Evolutionary conservation across 208 protist species (phyloP).

Genomic region (Naegleria gruberi): DNA sequence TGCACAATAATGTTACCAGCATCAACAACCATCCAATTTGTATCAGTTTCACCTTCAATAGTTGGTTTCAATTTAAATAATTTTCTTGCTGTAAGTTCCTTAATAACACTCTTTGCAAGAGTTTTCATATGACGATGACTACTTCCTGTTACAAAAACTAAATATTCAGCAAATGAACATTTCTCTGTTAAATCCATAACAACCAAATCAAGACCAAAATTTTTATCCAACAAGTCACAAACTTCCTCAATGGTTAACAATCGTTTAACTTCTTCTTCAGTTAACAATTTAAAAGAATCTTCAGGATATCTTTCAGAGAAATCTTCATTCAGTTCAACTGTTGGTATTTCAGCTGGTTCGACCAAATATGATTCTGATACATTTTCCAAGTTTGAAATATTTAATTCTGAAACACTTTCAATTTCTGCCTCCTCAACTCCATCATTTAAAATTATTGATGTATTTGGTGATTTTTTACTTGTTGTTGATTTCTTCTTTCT

Average conservation of each 20-base stretch:
- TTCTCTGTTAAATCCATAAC: background rate
- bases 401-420: too few relatives aligned
- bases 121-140: background rate
- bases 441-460: background rate
- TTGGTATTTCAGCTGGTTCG: background rate
- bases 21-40: conserved; percentile 4
- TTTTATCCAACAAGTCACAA: background rate
- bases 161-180: background rate
- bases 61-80: background rate
- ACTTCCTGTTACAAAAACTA: background rate
- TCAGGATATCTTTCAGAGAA: background rate
- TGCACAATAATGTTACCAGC: background rate
- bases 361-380: too few relatives aligned
- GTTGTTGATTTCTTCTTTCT: too few relatives aligned
- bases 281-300: background rate
- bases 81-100: background rate
- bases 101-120: background rate
- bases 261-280: background rate
- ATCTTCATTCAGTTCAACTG: background rate
- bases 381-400: too few relatives aligned
- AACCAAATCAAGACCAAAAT: background rate
- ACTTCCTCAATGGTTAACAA: background rate
- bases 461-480: background rate
- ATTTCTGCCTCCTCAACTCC: background rate
- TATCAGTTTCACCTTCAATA: background rate